Evolutionary conservation across 331 rosid species (phyloP).

Genomic region (Pyrus hybrid): DNA sequence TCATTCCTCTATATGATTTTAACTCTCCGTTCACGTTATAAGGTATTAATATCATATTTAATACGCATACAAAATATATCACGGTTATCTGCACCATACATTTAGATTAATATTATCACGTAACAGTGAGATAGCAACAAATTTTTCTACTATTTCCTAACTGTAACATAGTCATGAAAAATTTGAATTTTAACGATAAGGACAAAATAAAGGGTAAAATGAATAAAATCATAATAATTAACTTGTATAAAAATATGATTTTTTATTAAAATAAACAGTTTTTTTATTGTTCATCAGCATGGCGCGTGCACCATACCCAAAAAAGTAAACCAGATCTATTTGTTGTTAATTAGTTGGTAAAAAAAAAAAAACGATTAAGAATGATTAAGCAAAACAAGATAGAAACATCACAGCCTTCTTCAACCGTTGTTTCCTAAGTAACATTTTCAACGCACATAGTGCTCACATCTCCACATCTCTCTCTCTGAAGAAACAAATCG

Average conservation of each 20-base stretch:
- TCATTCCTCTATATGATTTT: not conserved
- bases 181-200: no score
- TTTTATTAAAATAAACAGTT: no score
- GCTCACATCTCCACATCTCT: not conserved
- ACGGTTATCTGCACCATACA: no score
- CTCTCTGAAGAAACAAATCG: not conserved
- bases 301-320: not conserved
- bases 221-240: no score
- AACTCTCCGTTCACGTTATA: not conserved
- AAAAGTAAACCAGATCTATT: not conserved
- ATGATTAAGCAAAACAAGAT: not conserved
- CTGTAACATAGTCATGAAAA: no score
- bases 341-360: not conserved
- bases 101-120: accelerated
- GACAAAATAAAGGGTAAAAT: no score
- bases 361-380: not conserved
- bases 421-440: not conserved
- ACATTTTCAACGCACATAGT: not conserved
- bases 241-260: no score
- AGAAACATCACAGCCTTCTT: not conserved
- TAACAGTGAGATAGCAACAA: no score
- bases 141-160: no score
- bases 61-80: no score
- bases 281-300: not conserved
- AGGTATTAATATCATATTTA: no score